Conservation (phyloP, 192 early-diverging fungal species). For the Funneliformis geosporum region DNA sequence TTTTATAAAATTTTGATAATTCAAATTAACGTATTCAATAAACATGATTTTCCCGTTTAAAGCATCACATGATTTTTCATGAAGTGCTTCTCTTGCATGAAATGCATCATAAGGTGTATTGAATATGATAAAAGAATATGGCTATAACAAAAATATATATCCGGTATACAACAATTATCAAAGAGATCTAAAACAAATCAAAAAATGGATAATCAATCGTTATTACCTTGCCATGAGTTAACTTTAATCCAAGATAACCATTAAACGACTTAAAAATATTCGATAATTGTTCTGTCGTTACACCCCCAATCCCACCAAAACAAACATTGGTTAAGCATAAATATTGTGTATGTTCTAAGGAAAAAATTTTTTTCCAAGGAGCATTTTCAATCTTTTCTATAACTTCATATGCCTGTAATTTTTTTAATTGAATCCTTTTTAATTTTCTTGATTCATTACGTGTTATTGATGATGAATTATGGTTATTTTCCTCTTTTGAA, state of each 20-base stretch:
- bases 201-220: not conserved
- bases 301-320: conserved; percentile 20
- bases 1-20: conserved; percentile 25
- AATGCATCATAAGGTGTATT: conserved; percentile 9
- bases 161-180: not conserved
- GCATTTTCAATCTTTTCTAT: conserved; percentile 22
- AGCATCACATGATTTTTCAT: conserved; percentile 10
- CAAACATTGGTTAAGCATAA: conserved; percentile 28
- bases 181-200: not conserved
- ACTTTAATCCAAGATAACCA: not conserved
- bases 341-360: conserved; percentile 17
- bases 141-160: not conserved
- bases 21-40: conserved; percentile 32
- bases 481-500: not conserved
- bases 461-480: not conserved
- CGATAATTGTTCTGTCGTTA: conserved; percentile 14
- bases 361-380: conserved; percentile 13
- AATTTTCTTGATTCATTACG: conserved; percentile 11
- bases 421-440: conserved; percentile 13
- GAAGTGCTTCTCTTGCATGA: conserved; percentile 1
- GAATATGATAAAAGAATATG: conserved; percentile 32
- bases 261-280: conserved; percentile 8
- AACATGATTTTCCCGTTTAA: conserved; percentile 17
- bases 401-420: conserved; percentile 24
- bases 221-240: conserved; percentile 28